Percentiles rank a stretch among this genome's conserved stretches.
Evolutionary conservation across 768 basidiomycete species (phyloP).

Genomic region (Trametes cingulata): DNA sequence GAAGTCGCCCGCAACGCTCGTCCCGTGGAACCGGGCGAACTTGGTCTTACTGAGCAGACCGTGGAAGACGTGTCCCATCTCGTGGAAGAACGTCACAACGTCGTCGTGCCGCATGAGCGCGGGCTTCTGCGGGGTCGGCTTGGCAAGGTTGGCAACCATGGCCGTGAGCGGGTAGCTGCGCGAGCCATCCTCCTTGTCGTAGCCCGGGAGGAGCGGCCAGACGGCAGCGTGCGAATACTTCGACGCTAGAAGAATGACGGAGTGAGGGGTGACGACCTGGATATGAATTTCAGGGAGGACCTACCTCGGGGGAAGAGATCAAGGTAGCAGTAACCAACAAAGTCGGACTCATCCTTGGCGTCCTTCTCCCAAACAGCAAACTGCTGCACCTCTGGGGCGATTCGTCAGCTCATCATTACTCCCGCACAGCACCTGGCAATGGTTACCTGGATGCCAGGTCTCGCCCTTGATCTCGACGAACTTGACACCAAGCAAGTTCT

Average conservation of each 20-base stretch:
- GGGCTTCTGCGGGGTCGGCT: constrained; percentile 76
- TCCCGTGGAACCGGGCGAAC: constrained; percentile 82
- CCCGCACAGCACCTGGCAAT: no score
- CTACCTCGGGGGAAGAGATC: constrained; percentile 84
- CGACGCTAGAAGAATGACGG: constrained; percentile 42
- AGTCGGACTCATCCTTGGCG: constrained; percentile 67
- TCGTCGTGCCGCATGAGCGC: constrained; percentile 87
- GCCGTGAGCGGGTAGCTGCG: constrained; percentile 74
- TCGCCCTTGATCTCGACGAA: constrained; percentile 59
- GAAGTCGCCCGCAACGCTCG: constrained; percentile 59
- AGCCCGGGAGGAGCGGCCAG: constrained; percentile 74
- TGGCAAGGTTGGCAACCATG: constrained; percentile 92
- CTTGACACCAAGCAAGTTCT: constrained; percentile 73
- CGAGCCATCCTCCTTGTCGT: constrained; percentile 52
- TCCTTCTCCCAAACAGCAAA: constrained; percentile 85
- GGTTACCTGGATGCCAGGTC: constrained; percentile 78
- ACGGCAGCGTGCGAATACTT: constrained; percentile 91
- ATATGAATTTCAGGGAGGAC: constrained; percentile 21
- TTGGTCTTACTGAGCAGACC: constrained; percentile 65
- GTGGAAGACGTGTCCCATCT: constrained; percentile 65
- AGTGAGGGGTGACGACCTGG: background rate
- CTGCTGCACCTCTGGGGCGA: constrained; percentile 67
- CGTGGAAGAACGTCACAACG: constrained; percentile 91
- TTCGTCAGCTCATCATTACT: no score
- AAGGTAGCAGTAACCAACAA: constrained; percentile 85